Base-by-base conservation (phyloP, 129 eudicot species). In the Lactuca saligna region DNA sequence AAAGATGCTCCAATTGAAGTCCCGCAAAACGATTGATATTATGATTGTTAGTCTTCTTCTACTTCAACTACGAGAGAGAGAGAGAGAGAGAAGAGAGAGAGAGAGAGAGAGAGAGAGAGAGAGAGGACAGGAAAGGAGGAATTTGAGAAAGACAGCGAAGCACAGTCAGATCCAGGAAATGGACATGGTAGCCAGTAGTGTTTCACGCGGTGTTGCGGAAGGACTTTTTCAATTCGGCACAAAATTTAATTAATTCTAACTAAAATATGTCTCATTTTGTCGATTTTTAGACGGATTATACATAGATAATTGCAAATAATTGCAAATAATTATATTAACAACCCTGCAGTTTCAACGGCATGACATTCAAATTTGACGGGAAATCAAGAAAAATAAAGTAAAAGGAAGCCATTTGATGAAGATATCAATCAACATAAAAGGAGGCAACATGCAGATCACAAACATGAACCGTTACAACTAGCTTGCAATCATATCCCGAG, bases 131-230 rank as follows among this genome's bases (percentile, higher is more conserved):
- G 50, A 13, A 48, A 7, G 39, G 57, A 25, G 33, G 44, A 41
- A 54, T 68, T 57, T 35, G 57, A 25, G 64, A 65, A 37, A 34
- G 74, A 75, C 74, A 74, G 78, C 72, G 11, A 65, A 65, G 65
- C 33, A 74, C 59, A 74, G 66, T 31, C 33, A 64, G 78, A 63
- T 73, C 70, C 78, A 73, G 71, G 57, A 72, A 8, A 37, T 15
- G 44, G 42, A 66, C 71, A 66, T 66, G 59, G 59, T 59, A 7
- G 67, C 67, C 75, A 70, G 48, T 70, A 61, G 29, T 65, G 46
- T 66, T 66, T 49, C 44, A 66, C 71, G 71, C 71, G 71, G 71
- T 50, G 46, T 66, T 10, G 5, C 65, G 41, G 17, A 60, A 13
- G 48, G 71, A 66, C 57, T 15, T 66, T 49, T 49, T 50, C 59